Evolutionary conservation across 441 rosid genomes (phyloP).

Genomic region (Erodium trifolium): DNA sequence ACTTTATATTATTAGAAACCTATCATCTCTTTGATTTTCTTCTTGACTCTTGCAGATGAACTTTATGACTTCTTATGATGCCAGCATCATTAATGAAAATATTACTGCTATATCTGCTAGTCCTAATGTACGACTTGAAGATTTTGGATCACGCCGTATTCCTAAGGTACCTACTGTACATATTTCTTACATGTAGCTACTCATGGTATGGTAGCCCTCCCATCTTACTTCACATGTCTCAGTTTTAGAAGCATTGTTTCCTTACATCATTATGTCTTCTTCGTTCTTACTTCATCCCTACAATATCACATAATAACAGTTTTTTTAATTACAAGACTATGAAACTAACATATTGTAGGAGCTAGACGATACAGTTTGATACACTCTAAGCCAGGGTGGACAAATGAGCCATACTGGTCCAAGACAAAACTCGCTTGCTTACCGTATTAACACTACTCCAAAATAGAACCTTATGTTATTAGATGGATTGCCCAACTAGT

Average conservation of each 20-base stretch:
- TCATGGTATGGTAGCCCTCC: neutral
- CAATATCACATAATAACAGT: neutral
- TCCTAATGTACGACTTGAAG: constrained; percentile 27
- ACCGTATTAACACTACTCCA: neutral
- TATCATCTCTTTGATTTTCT: neutral
- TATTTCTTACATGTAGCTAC: neutral
- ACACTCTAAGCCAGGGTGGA: neutral
- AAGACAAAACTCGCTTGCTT: neutral
- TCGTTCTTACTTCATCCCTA: neutral
- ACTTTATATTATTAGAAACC: neutral
- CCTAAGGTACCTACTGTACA: constrained; percentile 26
- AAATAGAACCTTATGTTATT: no score
- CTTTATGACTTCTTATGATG: constrained; percentile 2
- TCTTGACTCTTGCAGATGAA: constrained; percentile 6
- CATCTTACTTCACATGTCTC: neutral
- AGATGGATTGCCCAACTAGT: neutral
- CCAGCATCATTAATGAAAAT: neutral
- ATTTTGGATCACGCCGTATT: constrained; percentile 24
- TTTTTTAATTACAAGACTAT: neutral
- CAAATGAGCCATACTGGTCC: neutral
- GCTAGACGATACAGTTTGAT: neutral
- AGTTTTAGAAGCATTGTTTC: neutral
- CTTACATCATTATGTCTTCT: neutral
- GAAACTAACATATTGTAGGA: neutral
- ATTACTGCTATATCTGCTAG: constrained; percentile 6